Evolutionary conservation across 2,329 filamentous ascomycete species (phyloP).

Genomic region (Venturia pyrina): DNA sequence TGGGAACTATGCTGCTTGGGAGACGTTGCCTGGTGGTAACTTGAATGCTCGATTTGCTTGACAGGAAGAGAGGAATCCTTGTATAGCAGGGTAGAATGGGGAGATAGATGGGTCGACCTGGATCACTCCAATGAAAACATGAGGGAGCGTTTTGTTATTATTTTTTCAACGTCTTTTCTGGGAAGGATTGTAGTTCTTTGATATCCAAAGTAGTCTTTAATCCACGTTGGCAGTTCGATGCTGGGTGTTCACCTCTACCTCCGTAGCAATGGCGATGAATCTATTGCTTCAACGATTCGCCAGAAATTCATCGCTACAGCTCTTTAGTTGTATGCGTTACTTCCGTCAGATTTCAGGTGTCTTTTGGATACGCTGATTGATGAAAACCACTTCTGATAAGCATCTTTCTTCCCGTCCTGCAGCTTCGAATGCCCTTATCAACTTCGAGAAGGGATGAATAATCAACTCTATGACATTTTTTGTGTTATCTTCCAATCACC

Average conservation of each 20-base stretch:
- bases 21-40: slow-evolving; percentile 16
- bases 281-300: no score
- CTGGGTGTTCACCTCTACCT: no score
- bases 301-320: background rate
- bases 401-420: no score
- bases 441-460: no score
- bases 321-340: no score
- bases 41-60: slow-evolving; percentile 15
- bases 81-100: background rate
- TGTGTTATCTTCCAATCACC: background rate
- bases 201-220: background rate
- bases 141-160: background rate
- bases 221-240: no score
- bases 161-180: background rate
- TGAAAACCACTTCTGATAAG: no score
- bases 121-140: background rate
- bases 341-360: no score
- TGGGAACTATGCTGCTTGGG: slow-evolving; percentile 13
- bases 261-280: no score
- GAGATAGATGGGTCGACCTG: background rate
- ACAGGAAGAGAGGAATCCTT: background rate
- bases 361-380: no score
- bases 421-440: no score
- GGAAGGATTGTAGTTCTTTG: background rate
- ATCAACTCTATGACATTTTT: background rate